A percentile compares a stretch with the other conserved stretches of the same genome.
These are phyloP conservation scores for Ascochyta clinopodiicola DNA, from an alignment of 2,329 filamentous ascomycete genomes.

Conservation along the genomic window DNA sequence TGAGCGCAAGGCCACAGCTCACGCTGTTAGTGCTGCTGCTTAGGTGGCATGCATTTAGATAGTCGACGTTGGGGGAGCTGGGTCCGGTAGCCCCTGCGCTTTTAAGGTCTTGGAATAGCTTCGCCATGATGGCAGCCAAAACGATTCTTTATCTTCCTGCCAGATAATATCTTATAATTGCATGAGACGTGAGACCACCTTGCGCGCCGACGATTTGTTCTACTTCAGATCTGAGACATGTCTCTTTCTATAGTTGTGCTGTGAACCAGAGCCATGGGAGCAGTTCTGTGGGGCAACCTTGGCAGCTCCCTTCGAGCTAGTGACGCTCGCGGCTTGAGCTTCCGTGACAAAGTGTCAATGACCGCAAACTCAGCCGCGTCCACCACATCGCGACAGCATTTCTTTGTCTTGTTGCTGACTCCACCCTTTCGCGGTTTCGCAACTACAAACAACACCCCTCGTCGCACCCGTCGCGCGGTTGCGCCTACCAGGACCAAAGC, in stretches of 20 bases:
- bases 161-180: not conserved
- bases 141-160: conserved; percentile 12
- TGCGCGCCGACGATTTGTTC: not conserved
- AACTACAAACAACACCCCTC: not conserved
- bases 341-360: conserved; percentile 20
- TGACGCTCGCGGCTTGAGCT: conserved; percentile 19
- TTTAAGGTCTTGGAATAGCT: conserved; percentile 32
- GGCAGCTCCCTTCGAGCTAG: conserved; percentile 8
- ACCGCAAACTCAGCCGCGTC: conserved; percentile 25
- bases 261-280: not conserved
- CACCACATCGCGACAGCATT: conserved; percentile 19
- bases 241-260: not conserved
- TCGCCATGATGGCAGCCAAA: conserved; percentile 9
- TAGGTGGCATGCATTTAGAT: conserved; percentile 15
- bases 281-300: conserved; percentile 11
- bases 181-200: not conserved
- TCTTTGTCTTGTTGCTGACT: conserved; percentile 18
- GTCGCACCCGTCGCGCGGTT: not conserved
- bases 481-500: not conserved
- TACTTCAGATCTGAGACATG: not conserved
- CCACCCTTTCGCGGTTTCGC: conserved; percentile 13
- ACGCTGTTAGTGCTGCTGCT: conserved; percentile 53
- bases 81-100: conserved; percentile 42
- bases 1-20: conserved; percentile 52
- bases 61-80: not conserved